Base-by-base conservation (phyloP, 2,329 filamentous ascomycete genomes). In the Neospermospora avenae region DNA sequence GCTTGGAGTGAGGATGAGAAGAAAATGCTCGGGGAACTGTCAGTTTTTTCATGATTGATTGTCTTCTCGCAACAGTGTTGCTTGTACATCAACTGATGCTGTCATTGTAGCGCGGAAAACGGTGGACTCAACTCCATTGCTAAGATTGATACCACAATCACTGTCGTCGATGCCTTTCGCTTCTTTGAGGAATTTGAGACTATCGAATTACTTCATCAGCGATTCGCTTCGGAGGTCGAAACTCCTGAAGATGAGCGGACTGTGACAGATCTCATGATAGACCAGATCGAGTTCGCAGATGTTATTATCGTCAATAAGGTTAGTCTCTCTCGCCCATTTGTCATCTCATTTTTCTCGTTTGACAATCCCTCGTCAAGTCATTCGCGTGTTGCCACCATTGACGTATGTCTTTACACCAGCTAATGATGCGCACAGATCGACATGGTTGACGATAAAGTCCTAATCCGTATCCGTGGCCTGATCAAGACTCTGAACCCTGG, bases 261-360 rank as follows among this genome's bases (percentile, higher is more conserved):
- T 0, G 87, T 91, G 2, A 89, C 87, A 0, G 87, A 91, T 65
- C 78, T 91, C 0, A 88, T 90, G 80, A 86, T 89, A 0, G 88
- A 91, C 66, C 88, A 91, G 68, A 88, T 91, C 61, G 88, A 91
- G 72, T 91, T 91, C 66, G 87, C 88, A 0, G 87, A 91, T 65
- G 86, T 90, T 6, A 80, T 91, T 14, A 79, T 90, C 3, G 74
- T 90, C 20, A 91, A 91, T 74, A 91, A 91, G 76, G 46, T 49
- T 20, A 16, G n/a, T 5, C 14, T 14, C n/a, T 16, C 25, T 18
- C 25, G n/a, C 45, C 3, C 1, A 6, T 31, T 31, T 13, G 3
- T 5, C 14, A n/a, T 8, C n/a, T 18, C 44, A 22, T n/a, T 3
- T n/a, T 14, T 48, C 5, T 3, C 1, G n/a, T n/a, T n/a, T n/a